Conservation (phyloP, 169 alveolate genomes). For the Ichthyophthirius multifiliis region DNA sequence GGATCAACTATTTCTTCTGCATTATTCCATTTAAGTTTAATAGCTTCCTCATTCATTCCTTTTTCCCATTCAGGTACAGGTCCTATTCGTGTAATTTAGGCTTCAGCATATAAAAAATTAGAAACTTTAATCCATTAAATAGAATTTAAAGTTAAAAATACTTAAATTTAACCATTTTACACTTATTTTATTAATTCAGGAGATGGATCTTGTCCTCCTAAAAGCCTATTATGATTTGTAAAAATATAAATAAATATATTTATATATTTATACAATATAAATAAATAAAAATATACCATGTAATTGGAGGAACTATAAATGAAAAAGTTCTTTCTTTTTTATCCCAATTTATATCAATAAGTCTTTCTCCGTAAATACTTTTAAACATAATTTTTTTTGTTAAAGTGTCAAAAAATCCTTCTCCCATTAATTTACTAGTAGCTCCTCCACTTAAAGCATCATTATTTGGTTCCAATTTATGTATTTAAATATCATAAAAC, state of each 20-base stretch:
- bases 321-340: constrained; percentile 64
- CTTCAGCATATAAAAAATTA: constrained; percentile 68
- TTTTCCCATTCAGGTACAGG: constrained; percentile 50
- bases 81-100: constrained; percentile 58
- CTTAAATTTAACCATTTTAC: constrained; percentile 44
- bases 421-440: constrained; percentile 66
- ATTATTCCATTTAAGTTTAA: constrained; percentile 41
- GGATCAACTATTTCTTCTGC: constrained; percentile 53
- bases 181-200: constrained; percentile 44
- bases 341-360: constrained; percentile 84
- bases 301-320: constrained; percentile 79
- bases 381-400: constrained; percentile 71
- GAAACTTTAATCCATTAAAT: constrained; percentile 79
- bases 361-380: constrained; percentile 71
- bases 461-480: constrained; percentile 68
- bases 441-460: constrained; percentile 84
- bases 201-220: constrained; percentile 69
- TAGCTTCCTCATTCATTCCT: constrained; percentile 39
- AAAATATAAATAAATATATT: neutral
- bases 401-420: constrained; percentile 81
- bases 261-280: neutral
- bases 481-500: constrained; percentile 77
- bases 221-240: constrained; percentile 25
- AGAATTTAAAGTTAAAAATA: constrained; percentile 70
- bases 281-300: constrained; percentile 33